Percentiles rank a stretch among this genome's conserved stretches.
Conservation (phyloP, 495 filamentous ascomycete genomes). For the Neurospora terricola region DNA sequence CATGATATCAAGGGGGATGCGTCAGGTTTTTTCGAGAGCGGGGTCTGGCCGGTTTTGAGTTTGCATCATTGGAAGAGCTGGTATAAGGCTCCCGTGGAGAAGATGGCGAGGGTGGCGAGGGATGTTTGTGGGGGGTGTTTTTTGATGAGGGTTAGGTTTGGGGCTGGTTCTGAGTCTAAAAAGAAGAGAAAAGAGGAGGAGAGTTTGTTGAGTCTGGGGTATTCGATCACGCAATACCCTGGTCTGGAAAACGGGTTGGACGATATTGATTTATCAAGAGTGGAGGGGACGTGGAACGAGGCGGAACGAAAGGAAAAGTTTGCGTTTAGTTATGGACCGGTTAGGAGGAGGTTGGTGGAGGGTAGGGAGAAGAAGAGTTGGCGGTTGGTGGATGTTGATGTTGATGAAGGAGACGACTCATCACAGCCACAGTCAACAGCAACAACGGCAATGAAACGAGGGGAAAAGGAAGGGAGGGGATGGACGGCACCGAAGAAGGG, state of each 20-base stretch:
- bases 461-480: not conserved
- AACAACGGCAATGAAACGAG: too few species aligned
- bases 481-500: not conserved
- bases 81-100: conserved; percentile 39
- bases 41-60: conserved; percentile 40
- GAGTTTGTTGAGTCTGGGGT: conserved; percentile 52
- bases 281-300: conserved; percentile 55
- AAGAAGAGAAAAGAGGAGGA: not conserved
- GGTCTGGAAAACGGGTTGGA: conserved; percentile 31
- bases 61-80: conserved; percentile 59
- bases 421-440: not conserved
- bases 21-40: conserved; percentile 55
- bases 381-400: conserved; percentile 10
- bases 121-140: conserved; percentile 50
- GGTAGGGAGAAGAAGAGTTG: conserved; percentile 29
- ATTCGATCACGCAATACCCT: conserved; percentile 47
- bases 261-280: conserved; percentile 41
- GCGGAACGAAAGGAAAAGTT: conserved; percentile 30
- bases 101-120: conserved; percentile 45
- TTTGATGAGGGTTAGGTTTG: conserved; percentile 52
- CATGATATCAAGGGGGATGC: conserved; percentile 52
- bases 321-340: conserved; percentile 42
- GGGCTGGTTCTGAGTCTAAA: conserved; percentile 12
- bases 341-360: conserved; percentile 23
- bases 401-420: not conserved